These are phyloP conservation scores for Alternaria postmessia DNA, from an alignment of 2,329 filamentous ascomycete species.

Conservation along the genomic window DNA sequence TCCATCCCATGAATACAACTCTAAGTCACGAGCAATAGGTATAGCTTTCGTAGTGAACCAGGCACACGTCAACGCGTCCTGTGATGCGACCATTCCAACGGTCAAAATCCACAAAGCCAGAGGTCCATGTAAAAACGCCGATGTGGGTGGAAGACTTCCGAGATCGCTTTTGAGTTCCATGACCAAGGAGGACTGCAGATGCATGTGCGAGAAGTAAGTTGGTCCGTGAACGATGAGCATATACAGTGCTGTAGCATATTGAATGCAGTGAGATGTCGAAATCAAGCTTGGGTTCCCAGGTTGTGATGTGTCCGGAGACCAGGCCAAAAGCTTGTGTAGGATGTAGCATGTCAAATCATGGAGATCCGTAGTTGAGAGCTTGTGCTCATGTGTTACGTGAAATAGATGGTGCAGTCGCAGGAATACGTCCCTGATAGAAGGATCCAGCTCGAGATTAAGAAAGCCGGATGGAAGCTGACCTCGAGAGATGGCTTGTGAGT, in stretches of 20 bases:
- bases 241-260: constrained; percentile 59
- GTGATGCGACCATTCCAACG: constrained; percentile 11
- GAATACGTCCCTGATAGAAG: constrained; percentile 50
- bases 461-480: constrained; percentile 19
- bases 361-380: constrained; percentile 54
- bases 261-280: constrained; percentile 44
- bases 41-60: constrained; percentile 4
- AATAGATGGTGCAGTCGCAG: constrained; percentile 57
- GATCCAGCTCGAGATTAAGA: constrained; percentile 43
- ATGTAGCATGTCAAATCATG: constrained; percentile 66
- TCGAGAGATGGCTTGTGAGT: constrained; percentile 27
- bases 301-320: constrained; percentile 12
- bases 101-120: constrained; percentile 5
- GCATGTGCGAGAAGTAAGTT: constrained; percentile 63
- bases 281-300: constrained; percentile 21
- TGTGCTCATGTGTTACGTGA: constrained; percentile 37
- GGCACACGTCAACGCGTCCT: not conserved
- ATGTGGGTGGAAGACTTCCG: not conserved
- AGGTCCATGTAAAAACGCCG: not conserved
- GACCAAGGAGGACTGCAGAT: constrained; percentile 24
- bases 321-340: constrained; percentile 59
- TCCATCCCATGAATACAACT: not conserved
- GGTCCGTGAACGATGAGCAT: constrained; percentile 64
- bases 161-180: constrained; percentile 21
- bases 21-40: not conserved